These are phyloP conservation scores for Myxozyma sirexii DNA, from an alignment of 805 yeast genomes.

Conservation along the genomic window DNA sequence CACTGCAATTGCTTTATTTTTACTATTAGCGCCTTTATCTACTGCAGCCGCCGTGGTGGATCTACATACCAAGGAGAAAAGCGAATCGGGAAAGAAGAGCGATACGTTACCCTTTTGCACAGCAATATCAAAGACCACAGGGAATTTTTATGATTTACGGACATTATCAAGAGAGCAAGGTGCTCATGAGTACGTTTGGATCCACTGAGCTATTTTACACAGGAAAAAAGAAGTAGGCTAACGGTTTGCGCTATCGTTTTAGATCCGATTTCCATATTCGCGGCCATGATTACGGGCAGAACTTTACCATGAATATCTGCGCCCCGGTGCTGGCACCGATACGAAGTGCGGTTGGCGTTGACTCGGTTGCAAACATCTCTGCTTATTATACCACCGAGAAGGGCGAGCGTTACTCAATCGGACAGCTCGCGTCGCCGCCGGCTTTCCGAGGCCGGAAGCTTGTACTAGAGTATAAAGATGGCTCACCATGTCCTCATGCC, in stretches of 20 bases:
- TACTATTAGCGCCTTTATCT: neutral
- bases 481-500: conserved; percentile 53
- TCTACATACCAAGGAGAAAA: neutral
- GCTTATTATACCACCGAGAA: conserved; percentile 56
- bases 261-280: conserved; percentile 62
- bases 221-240: neutral
- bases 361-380: conserved; percentile 49
- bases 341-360: conserved; percentile 43
- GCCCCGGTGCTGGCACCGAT: conserved; percentile 52
- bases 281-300: conserved; percentile 69
- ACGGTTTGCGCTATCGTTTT: conserved; percentile 4
- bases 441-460: conserved; percentile 71
- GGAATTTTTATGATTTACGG: conserved; percentile 50
- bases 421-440: conserved; percentile 56
- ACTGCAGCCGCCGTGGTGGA: conserved; percentile 9
- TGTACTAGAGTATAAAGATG: conserved; percentile 68
- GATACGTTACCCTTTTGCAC: conserved; percentile 34
- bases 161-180: conserved; percentile 43
- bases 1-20: neutral
- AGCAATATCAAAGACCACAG: conserved; percentile 40
- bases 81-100: conserved; percentile 2
- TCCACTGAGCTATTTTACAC: neutral
- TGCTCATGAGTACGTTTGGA: conserved; percentile 34
- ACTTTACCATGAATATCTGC: conserved; percentile 76
- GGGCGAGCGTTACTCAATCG: conserved; percentile 57